phyloP scores from a whole-genome alignment of 345 rosid species.

The Lenwebbia sp. region DNA sequence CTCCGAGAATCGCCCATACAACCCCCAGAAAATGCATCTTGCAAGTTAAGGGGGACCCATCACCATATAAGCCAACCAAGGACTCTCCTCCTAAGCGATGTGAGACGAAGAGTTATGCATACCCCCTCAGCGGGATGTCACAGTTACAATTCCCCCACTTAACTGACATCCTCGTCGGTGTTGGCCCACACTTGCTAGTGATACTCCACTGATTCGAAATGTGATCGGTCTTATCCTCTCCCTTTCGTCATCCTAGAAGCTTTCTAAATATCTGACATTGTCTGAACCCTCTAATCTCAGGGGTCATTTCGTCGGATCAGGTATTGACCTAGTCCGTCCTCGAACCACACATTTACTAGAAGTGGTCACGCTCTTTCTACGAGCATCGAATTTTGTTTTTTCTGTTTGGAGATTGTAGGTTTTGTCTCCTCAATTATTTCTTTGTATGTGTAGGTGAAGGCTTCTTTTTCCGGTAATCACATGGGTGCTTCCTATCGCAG shows the following conservation, averaged over 20 bases:
- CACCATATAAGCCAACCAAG: no score
- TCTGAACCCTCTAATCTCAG: background rate
- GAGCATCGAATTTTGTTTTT: background rate
- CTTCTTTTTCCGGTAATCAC: background rate
- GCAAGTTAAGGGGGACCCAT: no score
- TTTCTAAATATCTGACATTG: background rate
- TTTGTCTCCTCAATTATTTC: background rate
- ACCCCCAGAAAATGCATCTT: no score
- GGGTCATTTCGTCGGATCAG: background rate
- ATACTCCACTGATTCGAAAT: background rate
- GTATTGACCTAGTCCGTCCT: background rate
- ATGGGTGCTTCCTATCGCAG: background rate
- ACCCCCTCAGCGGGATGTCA: no score
- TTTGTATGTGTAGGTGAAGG: background rate
- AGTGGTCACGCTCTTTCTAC: background rate
- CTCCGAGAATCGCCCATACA: no score
- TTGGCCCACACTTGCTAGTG: background rate
- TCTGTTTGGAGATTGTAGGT: background rate
- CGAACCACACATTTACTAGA: background rate
- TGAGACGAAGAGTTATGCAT: no score
- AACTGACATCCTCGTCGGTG: background rate
- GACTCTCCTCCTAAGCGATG: no score
- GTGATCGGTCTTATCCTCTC: background rate
- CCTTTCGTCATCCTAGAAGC: background rate
- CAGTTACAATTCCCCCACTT: no score